Evolutionary conservation across 495 filamentous ascomycete species (phyloP).

Genomic region (Aspergillus asperescens): DNA sequence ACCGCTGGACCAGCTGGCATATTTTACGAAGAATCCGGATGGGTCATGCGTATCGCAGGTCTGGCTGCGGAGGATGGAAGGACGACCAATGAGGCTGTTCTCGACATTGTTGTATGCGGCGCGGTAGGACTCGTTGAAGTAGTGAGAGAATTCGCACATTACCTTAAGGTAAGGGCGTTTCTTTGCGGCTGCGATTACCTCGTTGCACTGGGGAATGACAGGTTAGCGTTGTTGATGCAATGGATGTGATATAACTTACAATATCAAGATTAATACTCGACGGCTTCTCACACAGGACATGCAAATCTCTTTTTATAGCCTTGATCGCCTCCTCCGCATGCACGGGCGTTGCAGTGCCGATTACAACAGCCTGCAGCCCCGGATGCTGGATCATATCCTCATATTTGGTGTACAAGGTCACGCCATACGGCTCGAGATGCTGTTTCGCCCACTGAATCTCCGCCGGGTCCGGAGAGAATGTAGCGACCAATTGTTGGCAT

Average conservation of each 20-base stretch:
- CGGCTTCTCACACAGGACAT: conserved; percentile 56
- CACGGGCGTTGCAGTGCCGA: conserved; percentile 49
- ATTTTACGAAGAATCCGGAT: conserved; percentile 51
- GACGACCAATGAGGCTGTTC: conserved; percentile 45
- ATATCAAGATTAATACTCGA: conserved; percentile 46
- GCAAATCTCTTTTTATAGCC: conserved; percentile 48
- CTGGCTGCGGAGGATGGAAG: conserved; percentile 51
- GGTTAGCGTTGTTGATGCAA: neutral
- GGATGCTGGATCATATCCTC: conserved; percentile 52
- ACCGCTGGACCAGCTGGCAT: conserved; percentile 51
- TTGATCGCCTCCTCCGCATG: conserved; percentile 54
- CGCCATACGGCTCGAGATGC: conserved; percentile 44
- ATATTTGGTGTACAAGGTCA: conserved; percentile 47
- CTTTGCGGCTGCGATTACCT: conserved; percentile 45
- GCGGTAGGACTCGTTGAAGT: conserved; percentile 53
- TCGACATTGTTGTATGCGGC: conserved; percentile 45
- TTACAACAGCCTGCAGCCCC: conserved; percentile 49
- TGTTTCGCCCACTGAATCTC: conserved; percentile 49
- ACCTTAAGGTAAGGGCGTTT: conserved; percentile 50
- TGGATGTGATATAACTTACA: conserved; percentile 24
- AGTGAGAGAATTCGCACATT: conserved; percentile 55
- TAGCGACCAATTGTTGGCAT: conserved; percentile 38
- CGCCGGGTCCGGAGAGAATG: conserved; percentile 41
- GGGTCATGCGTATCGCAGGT: conserved; percentile 56
- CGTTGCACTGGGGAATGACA: conserved; percentile 41